phyloP scores from a whole-genome alignment of 1,284 basidiomycete species.

The Marasmius oreades region DNA sequence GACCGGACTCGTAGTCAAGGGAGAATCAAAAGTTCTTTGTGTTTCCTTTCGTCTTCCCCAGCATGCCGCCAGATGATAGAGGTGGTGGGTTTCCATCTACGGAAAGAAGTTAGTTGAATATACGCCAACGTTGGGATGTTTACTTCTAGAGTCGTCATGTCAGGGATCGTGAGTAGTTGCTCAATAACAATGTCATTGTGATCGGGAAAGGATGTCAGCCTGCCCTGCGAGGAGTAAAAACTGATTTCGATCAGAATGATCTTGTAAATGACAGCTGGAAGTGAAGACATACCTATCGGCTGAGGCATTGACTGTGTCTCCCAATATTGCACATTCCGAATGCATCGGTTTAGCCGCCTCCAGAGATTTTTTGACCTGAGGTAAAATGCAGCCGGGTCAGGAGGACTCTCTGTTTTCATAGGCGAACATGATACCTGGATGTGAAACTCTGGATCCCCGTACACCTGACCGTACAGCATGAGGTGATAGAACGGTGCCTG shows the following conservation, averaged over 20 bases:
- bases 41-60: slow-evolving; percentile 37
- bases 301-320: slow-evolving; percentile 63
- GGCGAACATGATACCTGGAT: slow-evolving; percentile 33
- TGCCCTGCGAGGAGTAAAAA: slow-evolving; percentile 84
- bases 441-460: slow-evolving; percentile 53
- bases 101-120: slow-evolving; percentile 7
- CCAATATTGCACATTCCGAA: slow-evolving; percentile 36
- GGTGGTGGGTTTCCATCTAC: slow-evolving; percentile 82
- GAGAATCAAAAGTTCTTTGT: slow-evolving; percentile 26
- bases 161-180: slow-evolving; percentile 45
- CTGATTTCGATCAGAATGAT: slow-evolving; percentile 30
- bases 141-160: slow-evolving; percentile 69
- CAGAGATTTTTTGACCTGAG: slow-evolving; percentile 47
- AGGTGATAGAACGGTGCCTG: neutral
- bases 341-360: slow-evolving; percentile 39
- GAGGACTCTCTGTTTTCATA: neutral
- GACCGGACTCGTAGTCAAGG: slow-evolving; percentile 43
- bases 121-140: slow-evolving; percentile 10
- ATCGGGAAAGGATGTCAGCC: slow-evolving; percentile 78
- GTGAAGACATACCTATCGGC: slow-evolving; percentile 58
- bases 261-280: slow-evolving; percentile 10
- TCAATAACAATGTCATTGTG: slow-evolving; percentile 67
- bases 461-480: slow-evolving; percentile 28
- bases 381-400: neutral
- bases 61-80: slow-evolving; percentile 68